Evolutionary conservation across 768 basidiomycete genomes (phyloP).

Genomic region (Phanerochaete carnosa): DNA sequence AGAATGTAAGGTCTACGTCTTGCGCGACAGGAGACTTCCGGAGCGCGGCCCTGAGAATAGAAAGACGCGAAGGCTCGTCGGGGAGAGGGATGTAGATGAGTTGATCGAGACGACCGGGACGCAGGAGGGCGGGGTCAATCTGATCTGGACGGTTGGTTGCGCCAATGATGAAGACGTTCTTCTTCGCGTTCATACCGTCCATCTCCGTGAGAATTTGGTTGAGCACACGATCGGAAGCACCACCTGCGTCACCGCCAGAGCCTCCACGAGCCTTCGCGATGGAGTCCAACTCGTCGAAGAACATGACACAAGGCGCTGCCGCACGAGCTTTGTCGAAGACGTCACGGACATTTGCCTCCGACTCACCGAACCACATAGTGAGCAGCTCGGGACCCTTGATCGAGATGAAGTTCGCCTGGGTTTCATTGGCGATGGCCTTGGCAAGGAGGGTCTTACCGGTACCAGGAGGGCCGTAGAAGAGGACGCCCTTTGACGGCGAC

Average conservation of each 20-base stretch:
- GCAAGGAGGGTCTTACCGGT: conserved; percentile 99
- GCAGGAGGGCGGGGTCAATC: conserved; percentile 88
- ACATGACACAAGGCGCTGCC: conserved; percentile 99
- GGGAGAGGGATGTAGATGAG: conserved; percentile 99
- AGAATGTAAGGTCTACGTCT: conserved; percentile 80
- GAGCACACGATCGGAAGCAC: conserved; percentile 95
- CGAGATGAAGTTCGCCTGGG: conserved; percentile 99
- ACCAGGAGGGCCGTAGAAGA: conserved; percentile 99
- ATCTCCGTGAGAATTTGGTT: conserved; percentile 98
- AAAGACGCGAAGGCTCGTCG: conserved; percentile 86
- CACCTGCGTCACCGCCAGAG: conserved; percentile 84
- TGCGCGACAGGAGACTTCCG: conserved; percentile 87
- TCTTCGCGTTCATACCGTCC: conserved; percentile 98
- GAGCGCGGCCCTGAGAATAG: conserved; percentile 87
- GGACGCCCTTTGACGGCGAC: conserved; percentile 98
- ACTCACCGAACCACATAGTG: conserved; percentile 99
- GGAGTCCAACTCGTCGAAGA: conserved; percentile 99
- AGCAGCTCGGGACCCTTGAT: conserved; percentile 99
- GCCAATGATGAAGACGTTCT: conserved; percentile 98
- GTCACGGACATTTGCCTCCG: conserved; percentile 98
- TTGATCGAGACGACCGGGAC: conserved; percentile 98
- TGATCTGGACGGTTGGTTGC: conserved; percentile 97
- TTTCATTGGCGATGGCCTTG: conserved; percentile 99
- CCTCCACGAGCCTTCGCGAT: conserved; percentile 97
- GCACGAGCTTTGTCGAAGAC: conserved; percentile 99